phyloP scores from a whole-genome alignment of 2,329 filamentous ascomycete genomes.

The Aspergillus sojae region DNA sequence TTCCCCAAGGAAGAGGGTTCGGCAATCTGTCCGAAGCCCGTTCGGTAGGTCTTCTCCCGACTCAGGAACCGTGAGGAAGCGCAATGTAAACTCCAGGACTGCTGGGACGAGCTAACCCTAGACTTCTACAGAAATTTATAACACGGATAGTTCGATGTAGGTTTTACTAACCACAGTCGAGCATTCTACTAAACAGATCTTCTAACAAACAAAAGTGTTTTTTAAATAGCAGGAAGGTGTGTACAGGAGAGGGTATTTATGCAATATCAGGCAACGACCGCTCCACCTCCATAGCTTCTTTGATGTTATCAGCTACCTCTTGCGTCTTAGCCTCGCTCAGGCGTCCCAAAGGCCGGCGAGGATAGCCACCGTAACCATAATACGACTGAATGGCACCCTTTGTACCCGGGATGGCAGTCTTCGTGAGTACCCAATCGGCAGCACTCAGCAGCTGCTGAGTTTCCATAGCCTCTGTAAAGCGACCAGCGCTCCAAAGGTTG shows the following conservation, averaged over 20 bases:
- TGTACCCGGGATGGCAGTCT: conserved; percentile 80
- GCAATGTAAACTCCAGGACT: not conserved
- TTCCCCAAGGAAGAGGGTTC: not conserved
- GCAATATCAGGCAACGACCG: conserved; percentile 38
- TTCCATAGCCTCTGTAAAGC: conserved; percentile 73
- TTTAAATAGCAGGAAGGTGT: not conserved
- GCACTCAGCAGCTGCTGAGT: conserved; percentile 75
- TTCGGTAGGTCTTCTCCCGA: not conserved
- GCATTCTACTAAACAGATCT: not conserved
- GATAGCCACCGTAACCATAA: conserved; percentile 80
- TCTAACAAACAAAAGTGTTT: not conserved
- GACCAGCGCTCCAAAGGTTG: conserved; percentile 74
- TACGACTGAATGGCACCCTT: conserved; percentile 82
- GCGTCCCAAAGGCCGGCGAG: conserved; percentile 61
- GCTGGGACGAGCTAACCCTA: not conserved
- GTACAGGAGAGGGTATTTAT: conserved; percentile 19
- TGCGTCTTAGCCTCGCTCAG: conserved; percentile 34
- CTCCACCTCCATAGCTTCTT: conserved; percentile 41
- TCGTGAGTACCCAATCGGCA: conserved; percentile 83
- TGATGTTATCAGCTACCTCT: conserved; percentile 37
- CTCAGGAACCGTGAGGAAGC: not conserved
- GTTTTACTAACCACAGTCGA: not conserved
- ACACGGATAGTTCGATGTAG: not conserved
- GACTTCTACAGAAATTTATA: not conserved
- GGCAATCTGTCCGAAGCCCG: not conserved